These are phyloP conservation scores for Hibiscus trionum DNA, from an alignment of 345 rosid species.

Conservation along the genomic window DNA sequence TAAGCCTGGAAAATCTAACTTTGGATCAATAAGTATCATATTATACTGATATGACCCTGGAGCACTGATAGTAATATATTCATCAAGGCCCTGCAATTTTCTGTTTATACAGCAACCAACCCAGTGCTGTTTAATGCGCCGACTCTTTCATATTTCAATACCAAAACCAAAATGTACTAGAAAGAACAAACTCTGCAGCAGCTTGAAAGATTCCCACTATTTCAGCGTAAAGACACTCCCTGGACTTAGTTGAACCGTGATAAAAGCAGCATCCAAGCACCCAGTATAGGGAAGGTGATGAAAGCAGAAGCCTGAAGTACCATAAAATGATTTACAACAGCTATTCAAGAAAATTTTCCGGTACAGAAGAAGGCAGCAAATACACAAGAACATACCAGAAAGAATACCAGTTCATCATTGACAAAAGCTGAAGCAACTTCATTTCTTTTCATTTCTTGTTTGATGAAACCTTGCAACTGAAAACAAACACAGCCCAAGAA, in stretches of 20 bases:
- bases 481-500: slow-evolving; percentile 20
- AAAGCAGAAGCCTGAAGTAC: slow-evolving; percentile 68
- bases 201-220: not conserved
- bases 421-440: slow-evolving; percentile 53
- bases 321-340: slow-evolving; percentile 1
- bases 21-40: not conserved
- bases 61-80: not conserved
- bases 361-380: not conserved
- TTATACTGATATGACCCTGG: not conserved
- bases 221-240: slow-evolving; percentile 6
- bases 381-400: slow-evolving; percentile 44
- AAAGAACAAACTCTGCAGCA: not conserved
- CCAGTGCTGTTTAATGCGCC: not conserved
- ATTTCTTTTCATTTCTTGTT: slow-evolving; percentile 39
- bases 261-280: slow-evolving; percentile 51
- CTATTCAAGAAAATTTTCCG: not conserved
- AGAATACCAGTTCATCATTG: slow-evolving; percentile 58
- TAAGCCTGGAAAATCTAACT: not conserved
- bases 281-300: slow-evolving; percentile 53
- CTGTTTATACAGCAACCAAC: not conserved
- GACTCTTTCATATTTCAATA: not conserved
- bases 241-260: slow-evolving; percentile 22
- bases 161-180: not conserved
- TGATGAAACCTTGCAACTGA: slow-evolving; percentile 68
- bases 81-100: not conserved